Base-by-base conservation (phyloP, 78 protist genomes). In the Goniomonas avonlea region DNA sequence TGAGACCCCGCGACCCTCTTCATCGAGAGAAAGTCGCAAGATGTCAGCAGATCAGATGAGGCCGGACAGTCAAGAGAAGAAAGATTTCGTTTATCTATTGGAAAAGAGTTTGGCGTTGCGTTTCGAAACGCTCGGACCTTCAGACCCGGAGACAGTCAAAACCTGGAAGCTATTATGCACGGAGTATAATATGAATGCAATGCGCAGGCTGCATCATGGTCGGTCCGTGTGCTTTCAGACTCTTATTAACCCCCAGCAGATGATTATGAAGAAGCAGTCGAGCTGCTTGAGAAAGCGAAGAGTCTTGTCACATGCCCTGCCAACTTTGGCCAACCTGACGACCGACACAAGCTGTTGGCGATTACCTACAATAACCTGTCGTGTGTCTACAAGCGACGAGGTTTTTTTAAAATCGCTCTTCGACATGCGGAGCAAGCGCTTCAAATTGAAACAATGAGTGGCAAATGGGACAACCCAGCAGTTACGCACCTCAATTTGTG, bases 301-400 rank as follows among this genome's bases (percentile, higher is more conserved):
- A 38, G 37, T 20, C 43, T 61, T 8, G 37, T 35, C 11, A 35
- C 70, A 0, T 38, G 48, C 9, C 48, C 31, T 7, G 70, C 21
- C 38, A 61, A 61, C 29, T 31, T 61, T 25, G 53, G 53, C 15
- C 25, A 45, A 15, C 25, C 15, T 45, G 53, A 45, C 53, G 53
- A 45, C 53, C 53, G 53, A 45, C 53, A 15, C 15, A 61, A 61
- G 70, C 70, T 61, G 70, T 20, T 61, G 15, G 70, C 70, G n/a
- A 61, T 61, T 25, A 61, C 70, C 47, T 61, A 61, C 70, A 61
- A 61, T 43, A 61, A 61, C 70, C 31, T 61, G 70, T 27, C 37
- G 21, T 61, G 70, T 13, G 15, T 61, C 17, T 61, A 35, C 70
- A 61, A 61, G 43, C 70, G 70, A 7, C 1, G 5, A 58, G 32